phyloP scores from a whole-genome alignment of 805 yeast species.

The Ogataea pilisensis region DNA sequence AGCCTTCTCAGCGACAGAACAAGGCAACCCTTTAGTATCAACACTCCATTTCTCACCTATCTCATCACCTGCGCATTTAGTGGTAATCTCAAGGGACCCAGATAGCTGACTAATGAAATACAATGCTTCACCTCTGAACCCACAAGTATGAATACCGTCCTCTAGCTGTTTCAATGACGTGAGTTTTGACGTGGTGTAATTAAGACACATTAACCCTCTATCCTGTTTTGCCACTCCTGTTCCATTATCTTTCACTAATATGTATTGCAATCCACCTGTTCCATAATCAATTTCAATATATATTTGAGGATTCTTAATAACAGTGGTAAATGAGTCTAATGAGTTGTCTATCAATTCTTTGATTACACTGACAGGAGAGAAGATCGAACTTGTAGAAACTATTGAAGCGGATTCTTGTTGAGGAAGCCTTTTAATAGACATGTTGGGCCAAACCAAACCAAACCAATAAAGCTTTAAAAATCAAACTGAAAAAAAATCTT shows the following conservation, averaged over 20 bases:
- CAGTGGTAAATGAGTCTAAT: slow-evolving; percentile 31
- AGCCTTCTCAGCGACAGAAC: slow-evolving; percentile 14
- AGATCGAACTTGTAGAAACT: slow-evolving; percentile 30
- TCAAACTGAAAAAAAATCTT: too few species aligned
- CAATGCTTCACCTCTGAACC: slow-evolving; percentile 51
- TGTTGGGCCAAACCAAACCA: too few species aligned
- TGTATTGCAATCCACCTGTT: slow-evolving; percentile 33
- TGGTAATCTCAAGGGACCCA: slow-evolving; percentile 28
- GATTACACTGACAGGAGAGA: slow-evolving; percentile 33
- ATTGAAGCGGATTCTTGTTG: slow-evolving; percentile 20
- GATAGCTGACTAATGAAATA: slow-evolving; percentile 33
- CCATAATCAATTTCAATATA: slow-evolving; percentile 35
- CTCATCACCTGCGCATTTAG: slow-evolving; percentile 29
- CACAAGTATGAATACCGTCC: slow-evolving; percentile 31
- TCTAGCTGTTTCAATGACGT: slow-evolving; percentile 27
- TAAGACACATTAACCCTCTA: slow-evolving; percentile 33
- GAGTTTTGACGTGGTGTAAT: slow-evolving; percentile 42
- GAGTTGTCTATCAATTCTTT: slow-evolving; percentile 41
- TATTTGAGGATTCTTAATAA: slow-evolving; percentile 21
- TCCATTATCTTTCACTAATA: slow-evolving; percentile 38
- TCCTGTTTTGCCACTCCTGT: slow-evolving; percentile 32
- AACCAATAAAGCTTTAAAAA: too few species aligned
- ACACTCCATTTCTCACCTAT: slow-evolving; percentile 36
- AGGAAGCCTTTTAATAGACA: slow-evolving; percentile 20
- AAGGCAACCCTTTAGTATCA: slow-evolving; percentile 24